Percentiles rank a stretch among this genome's conserved stretches.
Conservation (phyloP, 257 asterid genomes). For the Ilex aquifolium region DNA sequence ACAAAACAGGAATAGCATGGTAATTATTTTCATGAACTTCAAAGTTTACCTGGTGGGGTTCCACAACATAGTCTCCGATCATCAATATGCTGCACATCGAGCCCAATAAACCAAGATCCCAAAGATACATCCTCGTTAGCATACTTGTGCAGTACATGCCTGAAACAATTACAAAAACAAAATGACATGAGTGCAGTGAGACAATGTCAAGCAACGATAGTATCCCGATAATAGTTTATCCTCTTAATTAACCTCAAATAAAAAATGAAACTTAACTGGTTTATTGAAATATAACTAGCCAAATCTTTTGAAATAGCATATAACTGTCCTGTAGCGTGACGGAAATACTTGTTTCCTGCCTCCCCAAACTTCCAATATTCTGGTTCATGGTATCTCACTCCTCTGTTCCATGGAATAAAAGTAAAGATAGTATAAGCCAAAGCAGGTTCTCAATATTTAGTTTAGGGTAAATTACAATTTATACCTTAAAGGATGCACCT, state of each 20-base stretch:
- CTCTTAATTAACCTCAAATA: background rate
- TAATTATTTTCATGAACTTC: background rate
- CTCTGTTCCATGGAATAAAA: constrained; percentile 25
- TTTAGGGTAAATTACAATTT: too few relatives aligned
- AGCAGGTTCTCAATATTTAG: background rate
- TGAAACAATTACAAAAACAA: constrained; percentile 2
- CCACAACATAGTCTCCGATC: constrained; percentile 48
- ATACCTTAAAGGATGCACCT: too few relatives aligned
- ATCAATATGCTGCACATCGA: constrained; percentile 43
- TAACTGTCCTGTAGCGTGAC: constrained; percentile 49
- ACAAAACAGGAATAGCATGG: background rate
- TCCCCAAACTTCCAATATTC: constrained; percentile 52
- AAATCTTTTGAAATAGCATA: constrained; percentile 46
- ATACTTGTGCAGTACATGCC: constrained; percentile 41
- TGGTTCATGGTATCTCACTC: constrained; percentile 49
- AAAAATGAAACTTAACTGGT: constrained; percentile 19
- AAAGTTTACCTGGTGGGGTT: constrained; percentile 13
- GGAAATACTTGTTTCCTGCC: constrained; percentile 40
- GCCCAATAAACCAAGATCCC: constrained; percentile 48
- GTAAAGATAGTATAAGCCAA: constrained; percentile 2
- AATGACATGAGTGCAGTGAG: background rate
- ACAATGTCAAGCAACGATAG: background rate
- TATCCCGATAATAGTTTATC: background rate
- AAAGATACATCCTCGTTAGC: constrained; percentile 42
- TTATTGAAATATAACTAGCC: constrained; percentile 34